Base-by-base conservation (phyloP, 2,329 filamentous ascomycete species). In the Pyrenophora seminiperda region DNA sequence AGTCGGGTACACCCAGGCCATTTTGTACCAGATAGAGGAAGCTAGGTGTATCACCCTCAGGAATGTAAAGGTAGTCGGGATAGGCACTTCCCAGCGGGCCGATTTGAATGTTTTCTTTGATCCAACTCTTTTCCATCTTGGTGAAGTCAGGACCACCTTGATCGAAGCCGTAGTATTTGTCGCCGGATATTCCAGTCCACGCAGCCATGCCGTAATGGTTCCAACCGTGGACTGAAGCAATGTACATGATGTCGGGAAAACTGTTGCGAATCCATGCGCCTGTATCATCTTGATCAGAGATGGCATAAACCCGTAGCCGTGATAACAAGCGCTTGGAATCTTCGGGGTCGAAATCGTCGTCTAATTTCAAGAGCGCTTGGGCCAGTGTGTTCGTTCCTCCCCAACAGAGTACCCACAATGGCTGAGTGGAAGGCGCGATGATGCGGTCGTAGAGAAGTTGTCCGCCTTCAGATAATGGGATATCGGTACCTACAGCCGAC, bases 201-300 rank as follows among this genome's bases (percentile, higher is more conserved):
- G 81, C 70, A 0, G 82, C 82, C 42, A 77, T 59, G 2, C 73
- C 75, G 53, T 85, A 86, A 39, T 79, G 72, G 56, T 80, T 81
- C 76, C 78, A 85, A 5, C 76, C 81, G 59, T 85, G 83, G 1
- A 83, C 65, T 0, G 79, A 81, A 11, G 71, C 72, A 45, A 85
- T 82, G 64, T 83, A 84, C 56, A 82, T 79, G 5, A 85, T 61
- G 19, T 81, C 76, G 0, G 83, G 81, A 51, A 78, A 84, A 2
- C 74, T 76, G 37, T 73, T 67, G 13, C 82, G 77, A 29, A 85
- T 79, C 82, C 81, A 85, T 0, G 76, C 67, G 0, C 81, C 81
- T 0, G 79, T 78, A 53, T 85, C 78, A 53, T 85, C 82, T 56
- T 85, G 82, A 54, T 85, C 83, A 5, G 80, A 83, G 46, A 85